Base-by-base conservation (phyloP, 2,329 filamentous ascomycete genomes). In the Ceratocystis diversiconidia region DNA sequence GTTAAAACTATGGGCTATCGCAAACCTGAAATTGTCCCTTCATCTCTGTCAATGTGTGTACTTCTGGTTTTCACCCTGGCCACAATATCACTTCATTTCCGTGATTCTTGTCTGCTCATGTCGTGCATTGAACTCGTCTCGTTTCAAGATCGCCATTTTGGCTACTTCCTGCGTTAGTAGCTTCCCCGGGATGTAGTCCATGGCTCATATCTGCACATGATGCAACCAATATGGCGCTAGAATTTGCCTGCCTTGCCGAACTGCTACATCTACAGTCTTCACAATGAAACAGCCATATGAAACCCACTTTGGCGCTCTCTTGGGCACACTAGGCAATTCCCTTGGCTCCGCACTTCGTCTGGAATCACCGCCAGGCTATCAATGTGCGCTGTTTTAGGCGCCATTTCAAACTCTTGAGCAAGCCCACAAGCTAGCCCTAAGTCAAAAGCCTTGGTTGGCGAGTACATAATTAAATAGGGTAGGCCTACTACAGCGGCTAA, bases 361-460 rank as follows among this genome's bases (percentile, higher is more conserved):
- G 70, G 70, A 12, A 73, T 62, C 17, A 75, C 68, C 28, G 69
- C 69, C 12, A 75, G 43, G 36, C 70, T 71, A 55, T 74, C 72
- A 30, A 75, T 69, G 22, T 71, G 71, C 30, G 55, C 63, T 10
- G 70, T 70, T 41, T 30, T 67, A 10, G 67, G 66, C 17, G 68
- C 62, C 5, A 68, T 65, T n/a, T 64, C 67, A 57, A 74, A 69
- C 65, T 75, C 73, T 19, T 72, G 67, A 5, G 71, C 69, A 3
- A 75, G 66, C 0, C 68, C 71, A 7, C 63, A 68, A 61, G 70
- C 72, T n/a, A 74, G 71, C 10, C 68, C 68, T 30, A 69, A 69
- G 67, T 72, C 71, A 63, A 74, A 74, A 2, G 70, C 72, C 70
- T 74, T 74, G 41, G 71, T 72, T 41, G 69, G 71, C 36, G 69